Base-by-base conservation (phyloP, 2,329 filamentous ascomycete species). In the Penicillium janthinellum region DNA sequence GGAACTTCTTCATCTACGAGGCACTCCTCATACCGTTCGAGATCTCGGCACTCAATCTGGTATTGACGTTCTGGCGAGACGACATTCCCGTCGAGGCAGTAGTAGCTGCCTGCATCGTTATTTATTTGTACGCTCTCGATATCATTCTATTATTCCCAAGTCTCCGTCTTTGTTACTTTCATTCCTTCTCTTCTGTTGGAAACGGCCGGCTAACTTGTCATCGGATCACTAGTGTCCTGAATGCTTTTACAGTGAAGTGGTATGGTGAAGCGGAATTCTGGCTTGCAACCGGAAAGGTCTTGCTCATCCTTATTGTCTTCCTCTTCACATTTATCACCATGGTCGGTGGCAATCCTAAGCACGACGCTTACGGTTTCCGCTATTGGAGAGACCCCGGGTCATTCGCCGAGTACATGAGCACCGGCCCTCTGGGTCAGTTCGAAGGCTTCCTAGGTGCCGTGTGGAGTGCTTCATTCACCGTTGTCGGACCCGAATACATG, bases 311-410 rank as follows among this genome's bases (percentile, higher is more conserved):
- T 22, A 86, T 83, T 1, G 80, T 92, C 34, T 82, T 91, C 64
- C 64, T 85, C 62, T 91, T 90, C 76, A 92, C 90, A 6, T 90
- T 95, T 67, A 81, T 95, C 61, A 86, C 88, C 61, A 92, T 93
- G 86, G 78, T 92, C 0, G 91, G 90, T 4, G 91, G 89, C 2
- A 92, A 92, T 66, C 91, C 91, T 0, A 72, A 85, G 1, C 80
- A 84, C 54, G 87, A 91, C 64, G 79, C 83, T 0, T 90, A 90
- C 61, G 90, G 89, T 0, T 92, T 92, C 71, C 82, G 86, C 15
- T 83, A 86, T 69, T 88, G 85, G 77, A 71, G 67, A 3, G 51
- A 76, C 25, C 89, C 88, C 0, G 88, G 62, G 0, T 56, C 60
- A 2, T 63, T 64, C 20, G 54, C 47, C 41, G 44, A 61, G 42